Base-by-base conservation (phyloP, 2,329 filamentous ascomycete species). In the Diaporthe sp. region DNA sequence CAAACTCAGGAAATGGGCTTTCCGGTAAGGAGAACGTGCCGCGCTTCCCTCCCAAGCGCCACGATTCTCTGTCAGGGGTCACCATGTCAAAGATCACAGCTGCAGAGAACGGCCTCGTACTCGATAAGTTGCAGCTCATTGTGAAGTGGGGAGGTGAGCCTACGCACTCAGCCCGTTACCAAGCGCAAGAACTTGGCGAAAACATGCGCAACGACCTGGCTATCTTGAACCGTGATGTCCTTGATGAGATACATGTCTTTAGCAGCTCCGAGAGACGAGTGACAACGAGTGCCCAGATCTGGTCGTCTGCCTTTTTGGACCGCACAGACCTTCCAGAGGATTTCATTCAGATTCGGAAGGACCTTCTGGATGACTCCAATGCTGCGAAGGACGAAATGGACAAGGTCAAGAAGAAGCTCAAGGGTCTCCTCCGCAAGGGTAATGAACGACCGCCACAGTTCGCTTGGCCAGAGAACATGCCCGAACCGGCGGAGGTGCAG, bases 81-180 rank as follows among this genome's bases (percentile, higher is more conserved):
- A 98, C 96, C 1, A 93, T 98, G 86, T 98, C 96, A 30, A 93
- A 97, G 75, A 97, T 97, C 75, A 97, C 96, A 9, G 96, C 97
- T 0, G 95, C 92, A 22, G 97, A 98, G 81, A 95, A 98, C 81
- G 95, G 96, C 79, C 89, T 98, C 65, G 93, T 98, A 1, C 88
- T 99, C 2, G 97, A 99, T 82, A 99, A 99, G 83, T 86, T 99
- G 44, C 97, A 99, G 82, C 90, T 99, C 51, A 97, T 99, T 78
- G 97, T 99, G 83, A 99, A 99, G 81, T 99, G 97, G 97, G 97
- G 97, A 78, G 97, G 97, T 53, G 97, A 99, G 82, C 97, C 97
- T 19, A 99, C 97, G 0, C 97, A 99, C 83, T 98, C 97, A 37
- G 97, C 97, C 42, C 91, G 97, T 68, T 98, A 99, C 81, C 97